Evolutionary conservation across 441 rosid genomes (phyloP).

Genomic region (Biscutella laevigata): DNA sequence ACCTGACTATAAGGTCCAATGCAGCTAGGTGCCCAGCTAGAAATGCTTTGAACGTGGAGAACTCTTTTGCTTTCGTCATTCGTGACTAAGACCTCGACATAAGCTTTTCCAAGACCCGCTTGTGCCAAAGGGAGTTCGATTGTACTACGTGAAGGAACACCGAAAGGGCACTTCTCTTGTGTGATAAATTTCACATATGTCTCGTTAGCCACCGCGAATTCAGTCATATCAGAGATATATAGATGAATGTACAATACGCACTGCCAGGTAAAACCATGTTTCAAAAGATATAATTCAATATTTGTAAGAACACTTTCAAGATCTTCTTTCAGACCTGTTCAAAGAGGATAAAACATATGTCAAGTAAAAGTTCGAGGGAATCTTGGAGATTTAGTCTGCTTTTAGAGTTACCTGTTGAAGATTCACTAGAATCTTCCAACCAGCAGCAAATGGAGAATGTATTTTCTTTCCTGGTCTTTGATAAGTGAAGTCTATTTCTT

Average conservation of each 20-base stretch:
- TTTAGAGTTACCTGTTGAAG: conserved; percentile 45
- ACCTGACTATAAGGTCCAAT: conserved; percentile 99
- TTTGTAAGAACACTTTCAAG: conserved; percentile 45
- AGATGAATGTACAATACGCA: conserved; percentile 80
- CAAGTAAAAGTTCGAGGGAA: background rate
- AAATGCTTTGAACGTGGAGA: conserved; percentile 92
- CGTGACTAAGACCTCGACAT: conserved; percentile 68
- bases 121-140: conserved; percentile 74
- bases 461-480: conserved; percentile 42
- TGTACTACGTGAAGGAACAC: conserved; percentile 99
- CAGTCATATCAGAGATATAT: conserved; percentile 74
- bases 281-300: conserved; percentile 51
- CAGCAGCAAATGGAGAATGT: conserved; percentile 74
- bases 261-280: conserved; percentile 59
- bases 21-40: conserved; percentile 99
- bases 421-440: conserved; percentile 46
- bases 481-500: conserved; percentile 36
- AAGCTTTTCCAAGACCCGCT: conserved; percentile 68
- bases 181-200: conserved; percentile 77
- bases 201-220: conserved; percentile 67
- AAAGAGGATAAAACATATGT: conserved; percentile 6
- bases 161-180: conserved; percentile 77
- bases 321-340: conserved; percentile 68
- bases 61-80: conserved; percentile 68
- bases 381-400: background rate